Base-by-base conservation (phyloP, 2,329 filamentous ascomycete genomes). In the Exophiala bonariae region DNA sequence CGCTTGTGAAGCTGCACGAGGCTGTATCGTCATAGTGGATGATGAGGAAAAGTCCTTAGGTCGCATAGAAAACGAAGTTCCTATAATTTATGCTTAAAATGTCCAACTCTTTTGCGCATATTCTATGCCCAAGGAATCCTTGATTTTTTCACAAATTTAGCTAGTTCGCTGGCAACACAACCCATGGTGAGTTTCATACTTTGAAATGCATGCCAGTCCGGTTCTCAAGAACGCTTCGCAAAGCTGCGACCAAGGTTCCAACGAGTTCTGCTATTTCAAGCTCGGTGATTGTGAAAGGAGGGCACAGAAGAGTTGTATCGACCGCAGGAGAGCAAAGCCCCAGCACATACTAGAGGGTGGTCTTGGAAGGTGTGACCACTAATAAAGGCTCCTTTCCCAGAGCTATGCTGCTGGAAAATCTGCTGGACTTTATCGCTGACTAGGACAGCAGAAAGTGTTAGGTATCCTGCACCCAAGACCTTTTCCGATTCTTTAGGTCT, bases 401-500 rank as follows among this genome's bases (percentile, higher is more conserved):
- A n/a, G 72, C 76, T 77, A 5, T 13, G 64, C 34, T 72, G 64
- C 34, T n/a, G n/a, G n/a, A 82, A 58, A 0, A 63, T 68, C 31
- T 77, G 64, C 7, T 74, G 67, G 6, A 83, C 67, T n/a, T 66
- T 67, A 11, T 74, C 54, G 23, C 67, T 67, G 19, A 80, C 70
- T 16, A 83, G 63, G 37, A 82, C 65, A 0, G 70, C 80, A 2
- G 79, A 79, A 3, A 83, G 66, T 1, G 78, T 72, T 2, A 70
- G 69, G 54, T 77, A 80, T 0, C 80, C 80, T 9, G 73, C 80
- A 2, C 77, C 78, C 1, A 83, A 67, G 0, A n/a, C 75, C 78
- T 60, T 83, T 83, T 3, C 78, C 80, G 22, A 82, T 72, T 75
- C 59, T 80, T 74, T 17, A 83, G 74, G 56, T 83, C 80, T 0